Base-by-base conservation (phyloP, 1,284 basidiomycete species). In the Trichosporon sp. region DNA sequence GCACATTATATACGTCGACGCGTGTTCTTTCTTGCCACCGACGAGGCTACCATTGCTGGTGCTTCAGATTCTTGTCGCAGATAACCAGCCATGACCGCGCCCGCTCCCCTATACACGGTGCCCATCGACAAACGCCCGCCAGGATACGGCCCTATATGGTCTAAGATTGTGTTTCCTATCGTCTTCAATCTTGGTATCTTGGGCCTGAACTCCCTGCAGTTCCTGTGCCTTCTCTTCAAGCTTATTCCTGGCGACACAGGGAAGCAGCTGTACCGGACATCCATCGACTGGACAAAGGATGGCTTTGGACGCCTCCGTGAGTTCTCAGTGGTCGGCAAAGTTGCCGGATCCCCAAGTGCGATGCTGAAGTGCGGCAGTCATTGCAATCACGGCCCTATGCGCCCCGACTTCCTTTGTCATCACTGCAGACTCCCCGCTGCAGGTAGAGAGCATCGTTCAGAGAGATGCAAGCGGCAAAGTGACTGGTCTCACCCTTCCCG, bases 201-300 rank as follows among this genome's bases (percentile, higher is more conserved):
- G 40, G 86, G 87, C 80, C 83, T 91, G 70, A 86, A 90, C 71
- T 82, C 79, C 33, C 86, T 86, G 33, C 92, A 95, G 78, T 82
- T 91, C 71, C 77, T 92, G 36, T 78, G 88, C 2, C 79, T 92
- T 54, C 82, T 33, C 84, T 86, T 66, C 10, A 83, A 87, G 69
- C 65, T 75, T 23, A 62, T 76, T 6, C 73, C 70, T 1, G 59
- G 70, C 13, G 63, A 34, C 6, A 8, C 78, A 65, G 63, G 79
- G 78, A 85, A 21, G 79, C 76, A 66, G 25, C 73, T 86, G 49
- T 92, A 90, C 74, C 83, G 88, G 49, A 80, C 84, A 59, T 87
- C 87, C 1, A 86, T 93, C 56, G 84, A 87, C 23, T 88, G 88
- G 75, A 90, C 89, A 59, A 94, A 95, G 79, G 90, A 89, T 33